Percentiles rank a stretch among this genome's conserved stretches.
Evolutionary conservation across 306 rosid genomes (phyloP).

Genomic region (Sechiopsis laciniata): DNA sequence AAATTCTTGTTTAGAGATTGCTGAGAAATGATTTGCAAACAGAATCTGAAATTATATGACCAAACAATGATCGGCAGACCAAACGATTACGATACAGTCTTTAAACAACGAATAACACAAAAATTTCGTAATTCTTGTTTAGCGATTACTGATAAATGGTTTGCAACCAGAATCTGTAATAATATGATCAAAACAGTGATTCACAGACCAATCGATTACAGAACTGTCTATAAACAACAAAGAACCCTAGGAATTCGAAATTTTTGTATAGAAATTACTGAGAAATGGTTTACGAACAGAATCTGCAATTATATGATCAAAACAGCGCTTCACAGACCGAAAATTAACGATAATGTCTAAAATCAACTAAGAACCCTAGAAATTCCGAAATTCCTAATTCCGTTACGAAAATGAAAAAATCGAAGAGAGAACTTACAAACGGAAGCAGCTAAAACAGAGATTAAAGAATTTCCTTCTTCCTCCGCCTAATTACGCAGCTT

Average conservation of each 20-base stretch:
- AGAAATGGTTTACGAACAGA: neutral
- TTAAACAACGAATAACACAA: too few species aligned
- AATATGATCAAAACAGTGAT: too few species aligned
- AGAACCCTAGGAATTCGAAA: neutral
- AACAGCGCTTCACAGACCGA: neutral
- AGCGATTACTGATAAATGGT: too few species aligned
- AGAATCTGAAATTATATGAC: neutral
- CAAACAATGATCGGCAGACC: neutral
- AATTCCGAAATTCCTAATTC: neutral
- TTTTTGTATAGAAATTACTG: too few species aligned
- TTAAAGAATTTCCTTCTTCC: conserved; percentile 1
- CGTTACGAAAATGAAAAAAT: neutral
- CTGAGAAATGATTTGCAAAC: neutral
- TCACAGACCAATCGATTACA: too few species aligned
- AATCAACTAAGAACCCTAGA: neutral
- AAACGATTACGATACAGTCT: neutral
- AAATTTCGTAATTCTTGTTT: too few species aligned
- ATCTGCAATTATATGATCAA: neutral
- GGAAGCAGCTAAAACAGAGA: conserved; percentile 5
- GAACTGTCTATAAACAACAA: neutral
- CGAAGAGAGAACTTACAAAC: neutral
- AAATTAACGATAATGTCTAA: neutral
- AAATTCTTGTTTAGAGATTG: too few species aligned
- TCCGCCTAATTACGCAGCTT: conserved; percentile 7
- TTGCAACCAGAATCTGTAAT: too few species aligned